Evolutionary conservation across 1,139 yeast species (phyloP).

Genomic region (Scheffersomyces lignicola): DNA sequence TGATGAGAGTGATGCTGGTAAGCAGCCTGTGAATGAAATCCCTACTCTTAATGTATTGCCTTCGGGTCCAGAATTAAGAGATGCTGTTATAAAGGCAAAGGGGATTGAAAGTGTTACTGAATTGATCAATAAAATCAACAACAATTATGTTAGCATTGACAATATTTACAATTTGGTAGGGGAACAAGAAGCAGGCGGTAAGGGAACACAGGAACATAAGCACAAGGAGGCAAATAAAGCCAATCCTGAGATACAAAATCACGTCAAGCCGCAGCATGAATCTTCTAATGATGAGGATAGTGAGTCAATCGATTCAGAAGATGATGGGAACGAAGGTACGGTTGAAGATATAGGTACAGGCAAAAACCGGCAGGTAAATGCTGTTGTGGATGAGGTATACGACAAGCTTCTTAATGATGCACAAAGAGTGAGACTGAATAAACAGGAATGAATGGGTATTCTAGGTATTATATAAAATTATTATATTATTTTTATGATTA

Average conservation of each 20-base stretch:
- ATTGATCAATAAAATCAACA: slow-evolving; percentile 64
- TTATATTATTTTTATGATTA: background rate
- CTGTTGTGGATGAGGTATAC: slow-evolving; percentile 64
- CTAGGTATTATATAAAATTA: background rate
- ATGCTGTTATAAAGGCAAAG: slow-evolving; percentile 74
- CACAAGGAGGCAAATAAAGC: slow-evolving; percentile 5
- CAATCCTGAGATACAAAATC: slow-evolving; percentile 7
- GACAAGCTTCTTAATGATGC: slow-evolving; percentile 70
- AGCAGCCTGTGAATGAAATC: slow-evolving; percentile 13
- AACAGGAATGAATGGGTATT: slow-evolving; percentile 4
- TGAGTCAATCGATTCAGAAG: slow-evolving; percentile 5
- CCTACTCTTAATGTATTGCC: slow-evolving; percentile 53
- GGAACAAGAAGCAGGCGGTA: slow-evolving; percentile 4
- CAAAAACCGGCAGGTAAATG: slow-evolving; percentile 23
- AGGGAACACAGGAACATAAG: too few species aligned
- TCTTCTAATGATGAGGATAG: slow-evolving; percentile 2
- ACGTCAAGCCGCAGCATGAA: background rate
- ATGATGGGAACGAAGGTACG: slow-evolving; percentile 7
- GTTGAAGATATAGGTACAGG: slow-evolving; percentile 15
- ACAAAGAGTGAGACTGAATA: slow-evolving; percentile 53
- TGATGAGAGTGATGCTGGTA: slow-evolving; percentile 11
- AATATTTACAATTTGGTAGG: slow-evolving; percentile 41
- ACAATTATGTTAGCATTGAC: slow-evolving; percentile 52
- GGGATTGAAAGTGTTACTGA: slow-evolving; percentile 74
- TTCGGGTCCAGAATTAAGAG: slow-evolving; percentile 73